Base-by-base conservation (phyloP, 2,329 filamentous ascomycete genomes). In the Aspergillus tubingensis region DNA sequence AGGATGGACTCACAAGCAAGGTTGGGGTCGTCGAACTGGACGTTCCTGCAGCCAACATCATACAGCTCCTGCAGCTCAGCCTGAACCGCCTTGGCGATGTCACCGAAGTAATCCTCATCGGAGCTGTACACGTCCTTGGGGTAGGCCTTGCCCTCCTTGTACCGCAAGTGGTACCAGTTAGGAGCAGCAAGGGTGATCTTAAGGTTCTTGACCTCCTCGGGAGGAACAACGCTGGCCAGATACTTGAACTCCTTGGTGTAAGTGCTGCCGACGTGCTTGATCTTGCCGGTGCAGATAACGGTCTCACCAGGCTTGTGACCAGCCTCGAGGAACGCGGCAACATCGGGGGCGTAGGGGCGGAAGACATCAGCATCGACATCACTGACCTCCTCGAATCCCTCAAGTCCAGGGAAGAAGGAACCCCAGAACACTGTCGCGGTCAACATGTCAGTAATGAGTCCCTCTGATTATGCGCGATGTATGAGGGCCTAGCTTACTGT, bases 151-250 rank as follows among this genome's bases (percentile, higher is more conserved):
- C 84, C 82, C 59, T 82, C 79, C 66, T 79, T 82, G 66, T 85
- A 83, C 39, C 87, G 82, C 69, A 89, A 80, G 74, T 91, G 88
- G 72, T 90, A 90, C 83, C 87, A 90, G 72, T 85, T 85, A 2
- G 87, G 86, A 4, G 87, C 85, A 17, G 87, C 85, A 68, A 90
- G 78, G 17, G 88, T 90, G 66, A 90, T 83, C 78, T 91, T 89
- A 74, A 88, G 84, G 64, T 88, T 85, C 64, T 85, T 85, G 69
- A 87, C 85, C 57, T 85, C 79, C 30, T 87, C 84, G 23, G 85
- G 79, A 0, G 87, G 83, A 0, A 90, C 81, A 8, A 84, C 72
- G 53, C 75, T 81, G 70, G 87, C 85, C 56, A 90, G 79, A 58
- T 83, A 83, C 61, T 86, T 82, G 65, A 86, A 85, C 69, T 88